Base-by-base conservation (phyloP, 176 grass and related monocot genomes). In the Musa troglodytarum region DNA sequence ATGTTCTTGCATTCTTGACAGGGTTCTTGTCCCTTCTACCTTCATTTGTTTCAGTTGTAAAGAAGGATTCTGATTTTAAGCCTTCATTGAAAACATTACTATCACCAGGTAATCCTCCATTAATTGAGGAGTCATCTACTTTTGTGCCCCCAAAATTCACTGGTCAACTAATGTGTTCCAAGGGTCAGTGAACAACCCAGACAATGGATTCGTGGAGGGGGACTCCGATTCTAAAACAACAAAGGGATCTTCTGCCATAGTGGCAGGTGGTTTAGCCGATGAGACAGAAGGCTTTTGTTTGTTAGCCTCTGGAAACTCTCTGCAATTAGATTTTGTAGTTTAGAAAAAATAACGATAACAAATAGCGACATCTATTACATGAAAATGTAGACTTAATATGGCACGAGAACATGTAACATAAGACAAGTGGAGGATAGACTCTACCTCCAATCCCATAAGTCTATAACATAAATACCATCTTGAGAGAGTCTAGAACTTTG, bases 171-270 rank as follows among this genome's bases (percentile, higher is more conserved):
- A 86, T 67, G 82, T 86, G 63, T 68, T 87, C 81, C 82, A 92
- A 19, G 90, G 84, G 52, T 92, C 84, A 63, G 70, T 23, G 49
- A 90, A 99, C 78, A 87, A 55, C 10, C 78, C 82, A 29, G 89
- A 69, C 20, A 84, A 81, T 74, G 84, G 72, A 76, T 81, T 82
- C 53, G 84, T 22, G 13, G 88, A 85, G 25, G 73, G 79, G 25
- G 89, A 85, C n/a, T 69, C 57, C 75, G 78, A 88, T 89, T 89
- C 81, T 70, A 92, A 73, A 71, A 92, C 83, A 92, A 85, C 77
- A 77, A 96, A 92, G 59, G 89, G 93, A 51, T 90, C 89, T 82
- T 89, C 83, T 83, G 69, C 73, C 72, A 78, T 53, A 71, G 53
- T 84, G 34, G 76, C 57, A 63, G 78, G 72, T 21, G 69, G 65